phyloP scores from a whole-genome alignment of 495 filamentous ascomycete genomes.

The Aspergillus kassunensis region DNA sequence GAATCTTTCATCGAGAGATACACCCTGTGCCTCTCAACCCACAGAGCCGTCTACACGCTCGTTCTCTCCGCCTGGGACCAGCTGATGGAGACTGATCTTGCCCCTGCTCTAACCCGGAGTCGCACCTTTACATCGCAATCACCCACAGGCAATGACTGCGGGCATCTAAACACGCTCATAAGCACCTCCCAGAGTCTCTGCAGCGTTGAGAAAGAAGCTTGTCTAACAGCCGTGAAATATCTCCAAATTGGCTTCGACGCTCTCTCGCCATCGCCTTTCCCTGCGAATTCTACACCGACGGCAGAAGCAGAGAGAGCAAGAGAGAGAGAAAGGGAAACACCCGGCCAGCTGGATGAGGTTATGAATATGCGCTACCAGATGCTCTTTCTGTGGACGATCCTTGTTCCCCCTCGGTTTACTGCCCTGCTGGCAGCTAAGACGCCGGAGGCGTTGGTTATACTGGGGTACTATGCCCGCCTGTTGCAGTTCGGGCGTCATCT shows the following conservation, averaged over 20 bases:
- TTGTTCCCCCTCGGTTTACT: conserved; percentile 23
- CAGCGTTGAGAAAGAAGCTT: conserved; percentile 23
- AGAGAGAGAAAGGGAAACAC: no score
- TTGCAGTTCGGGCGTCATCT: conserved; percentile 27
- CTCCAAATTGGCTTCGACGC: conserved; percentile 24
- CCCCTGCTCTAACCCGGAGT: conserved; percentile 15
- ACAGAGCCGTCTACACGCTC: conserved; percentile 36
- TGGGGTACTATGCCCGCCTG: conserved; percentile 38
- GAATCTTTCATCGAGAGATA: conserved; percentile 26
- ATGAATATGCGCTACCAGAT: conserved; percentile 23
- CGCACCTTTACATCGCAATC: conserved; percentile 22
- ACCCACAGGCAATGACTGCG: background rate
- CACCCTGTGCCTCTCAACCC: conserved; percentile 31
- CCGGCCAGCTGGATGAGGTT: no score
- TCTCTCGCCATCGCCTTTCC: conserved; percentile 3
- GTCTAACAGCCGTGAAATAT: conserved; percentile 14
- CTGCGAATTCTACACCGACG: no score
- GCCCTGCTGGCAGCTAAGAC: conserved; percentile 20
- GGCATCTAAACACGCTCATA: background rate
- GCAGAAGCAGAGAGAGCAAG: no score
- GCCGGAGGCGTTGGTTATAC: conserved; percentile 37
- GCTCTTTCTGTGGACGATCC: conserved; percentile 31
- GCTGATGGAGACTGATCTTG: conserved; percentile 15
- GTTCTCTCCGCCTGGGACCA: conserved; percentile 21
- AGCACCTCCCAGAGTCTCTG: background rate